These are phyloP conservation scores for Pseudodiploospora longispora DNA, from an alignment of 2,329 filamentous ascomycete genomes.

Conservation along the genomic window DNA sequence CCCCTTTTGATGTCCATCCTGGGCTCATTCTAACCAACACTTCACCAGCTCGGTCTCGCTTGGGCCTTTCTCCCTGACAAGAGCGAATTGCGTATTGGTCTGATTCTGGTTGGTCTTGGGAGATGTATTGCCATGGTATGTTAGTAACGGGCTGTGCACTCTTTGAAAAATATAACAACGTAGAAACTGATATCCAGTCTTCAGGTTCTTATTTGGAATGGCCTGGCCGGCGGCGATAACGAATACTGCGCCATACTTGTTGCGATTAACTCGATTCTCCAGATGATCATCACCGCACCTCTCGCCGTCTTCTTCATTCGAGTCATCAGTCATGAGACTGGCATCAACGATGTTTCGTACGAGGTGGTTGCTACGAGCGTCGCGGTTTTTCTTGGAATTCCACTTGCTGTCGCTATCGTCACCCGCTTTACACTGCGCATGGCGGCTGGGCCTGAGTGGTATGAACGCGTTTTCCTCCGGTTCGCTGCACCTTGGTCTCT, in stretches of 20 bases:
- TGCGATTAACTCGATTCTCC: constrained; percentile 65
- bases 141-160: background rate
- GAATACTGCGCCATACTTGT: constrained; percentile 81
- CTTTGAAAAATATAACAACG: background rate
- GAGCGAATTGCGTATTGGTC: constrained; percentile 49
- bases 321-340: constrained; percentile 49
- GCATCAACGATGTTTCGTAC: constrained; percentile 43
- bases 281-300: constrained; percentile 66
- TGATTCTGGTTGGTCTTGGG: constrained; percentile 77
- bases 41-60: constrained; percentile 48
- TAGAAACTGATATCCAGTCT: background rate
- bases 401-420: constrained; percentile 69
- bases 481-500: constrained; percentile 66
- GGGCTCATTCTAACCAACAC: constrained; percentile 7
- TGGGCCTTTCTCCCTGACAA: constrained; percentile 61
- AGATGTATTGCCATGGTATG: constrained; percentile 82
- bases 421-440: constrained; percentile 58
- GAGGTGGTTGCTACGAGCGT: constrained; percentile 68
- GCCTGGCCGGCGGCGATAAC: constrained; percentile 59
- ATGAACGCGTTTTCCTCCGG: constrained; percentile 61
- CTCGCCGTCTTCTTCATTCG: constrained; percentile 62
- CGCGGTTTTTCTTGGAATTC: constrained; percentile 77
- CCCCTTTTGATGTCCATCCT: background rate
- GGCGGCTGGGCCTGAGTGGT: constrained; percentile 50
- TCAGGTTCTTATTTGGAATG: constrained; percentile 60